phyloP scores from a whole-genome alignment of 2,329 filamentous ascomycete genomes.

The Colletotrichum cordylinicola region DNA sequence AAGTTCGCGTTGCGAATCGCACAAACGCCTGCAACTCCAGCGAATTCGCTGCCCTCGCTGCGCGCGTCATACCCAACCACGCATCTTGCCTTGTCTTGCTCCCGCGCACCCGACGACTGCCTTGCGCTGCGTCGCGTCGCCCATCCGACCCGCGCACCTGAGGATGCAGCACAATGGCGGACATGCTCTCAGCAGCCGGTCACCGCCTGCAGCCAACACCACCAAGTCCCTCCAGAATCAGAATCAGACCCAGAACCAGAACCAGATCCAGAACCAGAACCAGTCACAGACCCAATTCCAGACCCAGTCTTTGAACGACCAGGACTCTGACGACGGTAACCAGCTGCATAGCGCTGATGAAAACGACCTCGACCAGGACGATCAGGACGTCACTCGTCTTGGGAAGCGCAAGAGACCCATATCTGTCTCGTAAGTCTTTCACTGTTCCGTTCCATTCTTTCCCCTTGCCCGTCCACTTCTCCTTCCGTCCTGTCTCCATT shows the following conservation, averaged over 20 bases:
- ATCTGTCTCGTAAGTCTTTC: slow-evolving; percentile 62
- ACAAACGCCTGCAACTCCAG: slow-evolving; percentile 12
- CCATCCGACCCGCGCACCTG: neutral
- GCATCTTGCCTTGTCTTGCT: neutral
- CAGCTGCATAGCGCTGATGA: slow-evolving; percentile 48
- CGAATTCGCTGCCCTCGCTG: slow-evolving; percentile 23
- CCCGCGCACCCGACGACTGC: neutral
- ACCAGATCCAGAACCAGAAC: neutral
- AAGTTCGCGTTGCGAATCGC: slow-evolving; percentile 8
- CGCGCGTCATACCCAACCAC: slow-evolving; percentile 33
- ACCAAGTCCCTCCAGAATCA: slow-evolving; percentile 8
- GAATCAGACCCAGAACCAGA: neutral
- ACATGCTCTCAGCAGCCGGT: slow-evolving; percentile 17
- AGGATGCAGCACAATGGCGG: slow-evolving; percentile 27
- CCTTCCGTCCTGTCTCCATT: neutral
- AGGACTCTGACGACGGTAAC: slow-evolving; percentile 55
- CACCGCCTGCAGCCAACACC: slow-evolving; percentile 17
- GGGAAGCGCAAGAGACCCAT: slow-evolving; percentile 67
- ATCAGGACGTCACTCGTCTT: slow-evolving; percentile 45
- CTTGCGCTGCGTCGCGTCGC: neutral
- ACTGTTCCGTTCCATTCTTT: slow-evolving; percentile 1
- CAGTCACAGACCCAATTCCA: neutral
- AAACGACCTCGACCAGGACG: slow-evolving; percentile 48
- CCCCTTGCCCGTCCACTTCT: neutral
- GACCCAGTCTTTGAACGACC: slow-evolving; percentile 28